A percentile compares a stretch with the other conserved stretches of the same genome.
phyloP scores from a whole-genome alignment of 441 rosid genomes.

The Melastoma candidum region DNA sequence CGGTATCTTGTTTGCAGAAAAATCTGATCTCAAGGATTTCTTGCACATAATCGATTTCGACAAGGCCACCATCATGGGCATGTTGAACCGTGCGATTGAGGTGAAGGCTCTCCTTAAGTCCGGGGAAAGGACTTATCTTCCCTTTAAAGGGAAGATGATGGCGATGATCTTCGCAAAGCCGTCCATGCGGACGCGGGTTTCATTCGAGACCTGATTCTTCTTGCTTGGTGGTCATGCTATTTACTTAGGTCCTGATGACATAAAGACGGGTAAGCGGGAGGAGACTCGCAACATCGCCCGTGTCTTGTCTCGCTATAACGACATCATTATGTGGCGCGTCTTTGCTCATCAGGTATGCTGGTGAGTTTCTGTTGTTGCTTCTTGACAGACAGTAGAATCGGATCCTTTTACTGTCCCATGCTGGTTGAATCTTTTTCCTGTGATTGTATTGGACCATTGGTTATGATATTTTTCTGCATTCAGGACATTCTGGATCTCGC shows the following conservation, averaged over 20 bases:
- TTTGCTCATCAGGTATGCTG: conserved; percentile 97
- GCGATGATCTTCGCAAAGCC: conserved; percentile 98
- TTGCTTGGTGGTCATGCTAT: conserved; percentile 95
- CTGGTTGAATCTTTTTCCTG: background rate
- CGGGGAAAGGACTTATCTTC: conserved; percentile 68
- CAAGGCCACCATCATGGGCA: conserved; percentile 61
- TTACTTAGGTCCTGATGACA: conserved; percentile 83
- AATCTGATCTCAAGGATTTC: conserved; percentile 51
- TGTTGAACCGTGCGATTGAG: conserved; percentile 66
- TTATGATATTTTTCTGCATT: conserved; percentile 9
- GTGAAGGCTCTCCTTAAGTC: conserved; percentile 74
- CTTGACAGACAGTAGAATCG: background rate
- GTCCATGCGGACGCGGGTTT: conserved; percentile 94
- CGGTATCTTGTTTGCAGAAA: conserved; percentile 28
- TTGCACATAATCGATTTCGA: conserved; percentile 82
- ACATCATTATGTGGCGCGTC: conserved; percentile 92
- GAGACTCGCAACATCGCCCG: conserved; percentile 97
- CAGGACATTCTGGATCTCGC: conserved; percentile 95
- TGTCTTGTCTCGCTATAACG: conserved; percentile 79
- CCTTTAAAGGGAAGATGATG: conserved; percentile 92
- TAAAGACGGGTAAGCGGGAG: conserved; percentile 96
- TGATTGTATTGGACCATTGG: background rate
- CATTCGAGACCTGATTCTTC: conserved; percentile 92
- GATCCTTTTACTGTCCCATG: background rate
- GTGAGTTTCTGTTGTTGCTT: conserved; percentile 35